These are phyloP conservation scores for Epichloe sp. DNA, from an alignment of 2,329 filamentous ascomycete species.

Conservation along the genomic window DNA sequence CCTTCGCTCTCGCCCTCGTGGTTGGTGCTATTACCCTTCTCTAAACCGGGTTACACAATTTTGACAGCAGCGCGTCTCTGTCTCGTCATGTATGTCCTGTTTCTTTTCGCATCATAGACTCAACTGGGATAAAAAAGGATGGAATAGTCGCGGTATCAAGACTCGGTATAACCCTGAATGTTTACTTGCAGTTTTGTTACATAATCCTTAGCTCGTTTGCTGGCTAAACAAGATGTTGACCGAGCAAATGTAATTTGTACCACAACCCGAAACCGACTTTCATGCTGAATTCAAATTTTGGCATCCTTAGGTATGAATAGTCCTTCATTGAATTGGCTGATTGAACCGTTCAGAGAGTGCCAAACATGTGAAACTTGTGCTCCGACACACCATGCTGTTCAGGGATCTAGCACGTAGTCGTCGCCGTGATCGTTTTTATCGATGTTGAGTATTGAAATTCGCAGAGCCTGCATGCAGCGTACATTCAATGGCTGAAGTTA, in stretches of 20 bases:
- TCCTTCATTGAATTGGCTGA: no score
- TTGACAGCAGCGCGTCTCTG: background rate
- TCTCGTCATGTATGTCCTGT: background rate
- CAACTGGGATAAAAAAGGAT: slow-evolving; percentile 1
- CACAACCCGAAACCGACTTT: background rate
- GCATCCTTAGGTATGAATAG: background rate
- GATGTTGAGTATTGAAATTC: no score
- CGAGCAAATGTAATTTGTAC: background rate
- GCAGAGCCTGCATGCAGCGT: no score
- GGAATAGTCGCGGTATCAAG: background rate
- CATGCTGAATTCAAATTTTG: background rate
- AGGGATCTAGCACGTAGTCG: no score
- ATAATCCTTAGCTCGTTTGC: background rate
- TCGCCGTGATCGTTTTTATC: no score
- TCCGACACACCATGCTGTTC: no score
- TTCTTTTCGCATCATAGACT: slow-evolving; percentile 2
- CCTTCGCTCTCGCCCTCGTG: slow-evolving; percentile 8
- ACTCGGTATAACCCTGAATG: background rate
- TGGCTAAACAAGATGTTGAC: background rate
- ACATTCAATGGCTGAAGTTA: no score
- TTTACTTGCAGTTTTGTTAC: background rate
- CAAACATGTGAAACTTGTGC: no score
- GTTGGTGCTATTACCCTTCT: slow-evolving; percentile 7
- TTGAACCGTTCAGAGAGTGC: no score
- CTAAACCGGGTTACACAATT: background rate